These are phyloP conservation scores for Telfairia occidentalis DNA, from an alignment of 331 rosid species.

Conservation along the genomic window DNA sequence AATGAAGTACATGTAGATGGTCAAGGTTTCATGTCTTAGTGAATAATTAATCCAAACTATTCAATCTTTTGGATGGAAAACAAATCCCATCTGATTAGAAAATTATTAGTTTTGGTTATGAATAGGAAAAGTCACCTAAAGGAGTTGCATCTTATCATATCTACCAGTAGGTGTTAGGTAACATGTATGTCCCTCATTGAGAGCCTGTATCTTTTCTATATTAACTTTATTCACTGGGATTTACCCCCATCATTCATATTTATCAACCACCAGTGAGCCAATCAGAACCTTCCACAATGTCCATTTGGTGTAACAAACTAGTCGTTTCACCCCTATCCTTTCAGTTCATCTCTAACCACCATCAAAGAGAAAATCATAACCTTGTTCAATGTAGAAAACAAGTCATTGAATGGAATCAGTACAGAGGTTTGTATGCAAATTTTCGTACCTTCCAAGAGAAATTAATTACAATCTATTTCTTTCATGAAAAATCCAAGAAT, in stretches of 20 bases:
- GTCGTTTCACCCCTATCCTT: not conserved
- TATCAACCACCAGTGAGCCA: not conserved
- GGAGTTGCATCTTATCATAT: not conserved
- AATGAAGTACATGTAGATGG: not conserved
- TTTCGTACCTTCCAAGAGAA: not conserved
- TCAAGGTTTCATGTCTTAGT: not conserved
- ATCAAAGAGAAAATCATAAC: conserved; percentile 1
- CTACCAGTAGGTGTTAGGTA: not conserved
- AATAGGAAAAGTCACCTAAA: not conserved
- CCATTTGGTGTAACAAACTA: not conserved
- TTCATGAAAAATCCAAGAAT: not conserved
- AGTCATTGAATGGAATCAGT: not conserved
- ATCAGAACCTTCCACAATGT: not conserved
- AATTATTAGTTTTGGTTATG: not conserved
- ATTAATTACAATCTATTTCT: not conserved
- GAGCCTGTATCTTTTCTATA: not conserved
- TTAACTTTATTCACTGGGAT: not conserved
- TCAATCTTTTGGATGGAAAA: not conserved
- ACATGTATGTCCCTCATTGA: not conserved
- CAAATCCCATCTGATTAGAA: not conserved
- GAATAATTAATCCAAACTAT: conserved; percentile 12
- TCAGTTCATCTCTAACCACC: not conserved
- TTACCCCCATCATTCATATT: not conserved
- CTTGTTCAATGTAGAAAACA: not conserved
- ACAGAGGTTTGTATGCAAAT: not conserved